These are phyloP conservation scores for Nitzschia sp. DNA, from an alignment of 108 stramenopile genomes.

Conservation along the genomic window DNA sequence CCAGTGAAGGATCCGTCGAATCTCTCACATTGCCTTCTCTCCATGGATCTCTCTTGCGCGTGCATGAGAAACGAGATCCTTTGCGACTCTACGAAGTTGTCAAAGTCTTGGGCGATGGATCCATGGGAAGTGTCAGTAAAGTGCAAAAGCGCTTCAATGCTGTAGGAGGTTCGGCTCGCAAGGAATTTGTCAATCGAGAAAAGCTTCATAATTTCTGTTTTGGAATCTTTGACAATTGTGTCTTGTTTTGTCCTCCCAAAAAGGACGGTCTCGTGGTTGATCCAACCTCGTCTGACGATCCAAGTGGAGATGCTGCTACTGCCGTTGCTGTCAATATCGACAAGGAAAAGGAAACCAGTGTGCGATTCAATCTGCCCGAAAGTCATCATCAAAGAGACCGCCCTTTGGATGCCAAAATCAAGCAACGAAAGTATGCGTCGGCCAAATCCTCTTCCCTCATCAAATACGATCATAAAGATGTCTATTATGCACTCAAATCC, in stretches of 20 bases:
- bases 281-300: not conserved
- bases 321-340: not conserved
- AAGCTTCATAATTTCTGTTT: conserved; percentile 6
- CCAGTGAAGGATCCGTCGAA: conserved; percentile 13
- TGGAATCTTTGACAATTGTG: conserved; percentile 6
- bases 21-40: conserved; percentile 26
- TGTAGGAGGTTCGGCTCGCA: conserved; percentile 57
- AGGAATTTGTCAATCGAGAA: conserved; percentile 21
- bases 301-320: not conserved
- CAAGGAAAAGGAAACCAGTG: conserved; percentile 5
- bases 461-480: conserved; percentile 22
- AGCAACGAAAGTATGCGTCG: not conserved
- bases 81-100: conserved; percentile 49
- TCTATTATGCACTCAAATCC: conserved; percentile 62
- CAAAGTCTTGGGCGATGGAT: conserved; percentile 52
- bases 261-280: not conserved
- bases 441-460: conserved; percentile 27
- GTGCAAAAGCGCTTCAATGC: conserved; percentile 42
- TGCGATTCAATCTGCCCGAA: not conserved
- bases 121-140: conserved; percentile 53
- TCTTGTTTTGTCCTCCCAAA: not conserved
- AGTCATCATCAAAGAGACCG: not conserved
- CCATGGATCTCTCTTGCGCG: conserved; percentile 30
- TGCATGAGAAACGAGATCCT: conserved; percentile 36
- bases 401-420: not conserved